Evolutionary conservation across 2,329 filamentous ascomycete genomes (phyloP).

Genomic region (Colletotrichum musicola): DNA sequence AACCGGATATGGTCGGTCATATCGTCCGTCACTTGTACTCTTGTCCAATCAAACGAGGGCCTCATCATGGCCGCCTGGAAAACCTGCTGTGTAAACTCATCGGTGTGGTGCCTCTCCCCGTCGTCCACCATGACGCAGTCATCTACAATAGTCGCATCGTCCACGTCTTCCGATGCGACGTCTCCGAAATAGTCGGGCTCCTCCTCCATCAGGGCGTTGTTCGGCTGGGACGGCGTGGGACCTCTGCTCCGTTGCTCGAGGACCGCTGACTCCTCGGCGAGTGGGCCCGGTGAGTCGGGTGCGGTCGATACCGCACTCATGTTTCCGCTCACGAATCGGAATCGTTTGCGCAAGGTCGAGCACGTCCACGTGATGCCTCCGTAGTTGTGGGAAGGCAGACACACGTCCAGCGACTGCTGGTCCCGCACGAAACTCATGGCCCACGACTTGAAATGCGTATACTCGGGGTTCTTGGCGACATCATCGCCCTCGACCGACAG

Average conservation of each 20-base stretch:
- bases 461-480: slow-evolving; percentile 60
- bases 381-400: slow-evolving; percentile 68
- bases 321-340: slow-evolving; percentile 76
- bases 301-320: slow-evolving; percentile 49
- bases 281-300: slow-evolving; percentile 54
- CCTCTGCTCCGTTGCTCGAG: slow-evolving; percentile 51
- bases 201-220: slow-evolving; percentile 48
- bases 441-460: slow-evolving; percentile 78
- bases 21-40: slow-evolving; percentile 71
- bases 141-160: slow-evolving; percentile 41
- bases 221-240: slow-evolving; percentile 50
- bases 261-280: slow-evolving; percentile 51
- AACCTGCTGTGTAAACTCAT: slow-evolving; percentile 58
- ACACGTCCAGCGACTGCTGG: slow-evolving; percentile 65
- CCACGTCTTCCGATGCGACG: slow-evolving; percentile 39
- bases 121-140: slow-evolving; percentile 45
- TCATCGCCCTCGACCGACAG: slow-evolving; percentile 64
- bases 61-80: slow-evolving; percentile 51
- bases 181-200: slow-evolving; percentile 60
- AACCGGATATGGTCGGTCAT: slow-evolving; percentile 80
- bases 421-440: slow-evolving; percentile 67
- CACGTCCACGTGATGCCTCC: slow-evolving; percentile 78
- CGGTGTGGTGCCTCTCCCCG: slow-evolving; percentile 49
- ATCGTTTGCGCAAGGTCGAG: slow-evolving; percentile 75
- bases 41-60: slow-evolving; percentile 85